Conservation (phyloP, 768 basidiomycete species). For the Pilatotrama ljubarskyi region DNA sequence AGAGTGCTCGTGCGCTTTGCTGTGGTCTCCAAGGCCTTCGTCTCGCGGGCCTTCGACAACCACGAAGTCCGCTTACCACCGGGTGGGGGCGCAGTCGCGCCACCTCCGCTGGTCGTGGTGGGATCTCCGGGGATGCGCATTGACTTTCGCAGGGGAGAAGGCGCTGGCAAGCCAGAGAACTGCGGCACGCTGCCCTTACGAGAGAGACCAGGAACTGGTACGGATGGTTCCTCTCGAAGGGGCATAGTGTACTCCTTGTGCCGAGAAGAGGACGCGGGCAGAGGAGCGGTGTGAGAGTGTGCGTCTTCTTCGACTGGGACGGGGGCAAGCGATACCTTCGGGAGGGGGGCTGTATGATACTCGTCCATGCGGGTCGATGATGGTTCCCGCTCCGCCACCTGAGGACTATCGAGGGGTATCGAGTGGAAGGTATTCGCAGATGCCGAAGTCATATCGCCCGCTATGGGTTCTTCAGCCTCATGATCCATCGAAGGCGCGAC, state of each 20-base stretch:
- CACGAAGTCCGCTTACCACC: constrained; percentile 74
- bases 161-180: constrained; percentile 68
- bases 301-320: constrained; percentile 13
- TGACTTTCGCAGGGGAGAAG: constrained; percentile 70
- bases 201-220: constrained; percentile 18
- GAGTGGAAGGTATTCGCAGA: constrained; percentile 40
- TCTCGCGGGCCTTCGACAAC: constrained; percentile 73
- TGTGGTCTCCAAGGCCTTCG: constrained; percentile 45
- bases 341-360: constrained; percentile 24
- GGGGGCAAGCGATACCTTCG: constrained; percentile 15
- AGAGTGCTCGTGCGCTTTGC: constrained; percentile 17
- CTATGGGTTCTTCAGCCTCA: constrained; percentile 15
- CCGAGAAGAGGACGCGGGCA: background rate
- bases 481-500: background rate
- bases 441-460: constrained; percentile 30
- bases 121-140: constrained; percentile 52
- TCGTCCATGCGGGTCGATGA: background rate
- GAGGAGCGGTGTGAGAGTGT: constrained; percentile 14
- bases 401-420: constrained; percentile 41
- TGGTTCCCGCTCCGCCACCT: background rate
- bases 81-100: constrained; percentile 35
- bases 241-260: constrained; percentile 35
- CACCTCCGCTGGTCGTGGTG: constrained; percentile 34
- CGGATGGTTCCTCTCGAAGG: constrained; percentile 36
- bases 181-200: constrained; percentile 45